Base-by-base conservation (phyloP, 176 grass and related monocot genomes). In the Poa pratensis region DNA sequence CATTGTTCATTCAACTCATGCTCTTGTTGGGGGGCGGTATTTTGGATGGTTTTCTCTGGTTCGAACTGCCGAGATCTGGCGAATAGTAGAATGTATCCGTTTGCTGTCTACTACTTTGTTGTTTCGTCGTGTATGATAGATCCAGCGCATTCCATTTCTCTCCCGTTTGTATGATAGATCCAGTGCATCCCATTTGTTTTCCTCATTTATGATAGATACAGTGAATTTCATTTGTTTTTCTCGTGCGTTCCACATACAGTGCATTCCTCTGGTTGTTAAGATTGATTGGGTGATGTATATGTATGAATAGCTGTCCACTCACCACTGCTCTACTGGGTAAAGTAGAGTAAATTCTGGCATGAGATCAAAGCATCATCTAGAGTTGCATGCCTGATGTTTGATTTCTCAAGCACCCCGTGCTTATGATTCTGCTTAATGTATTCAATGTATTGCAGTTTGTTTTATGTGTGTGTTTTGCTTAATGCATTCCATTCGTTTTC, bases 401-500 rank as follows among this genome's bases (percentile, higher is more conserved):
- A 22, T 63, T 69, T 30, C 19, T 18, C 13, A 13, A 49, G 50
- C 19, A 26, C 4, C 8, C 48, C 12, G 28, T 62, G 74, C 43
- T 71, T 83, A 1, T 61, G 42, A 3, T 83, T 83, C 50, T 69
- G 15, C 22, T 35, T 59, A 18, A 32, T 16, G 16, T 69, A 1
- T 17, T 45, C 4, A 18, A 7, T 61, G 15, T 46, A 74, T 30
- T 30, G 2, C 39, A 70, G 13, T 51, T 88, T 77, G 73, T 58
- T 86, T 18, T 65, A 9, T 40, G 15, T 32, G 16, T n/a, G 3
- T 40, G 18, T 1, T 20, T 77, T 20, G 13, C 35, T 69, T 15
- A 58, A 28, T n/a, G n/a, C n/a, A n/a, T n/a, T n/a, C n/a, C 39
- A 40, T 20, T 77, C 39, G 86, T 69, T 69, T 40, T 40, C 39